Base-by-base conservation (phyloP, 2,329 filamentous ascomycete species). In the Penicillium capsulatum region DNA sequence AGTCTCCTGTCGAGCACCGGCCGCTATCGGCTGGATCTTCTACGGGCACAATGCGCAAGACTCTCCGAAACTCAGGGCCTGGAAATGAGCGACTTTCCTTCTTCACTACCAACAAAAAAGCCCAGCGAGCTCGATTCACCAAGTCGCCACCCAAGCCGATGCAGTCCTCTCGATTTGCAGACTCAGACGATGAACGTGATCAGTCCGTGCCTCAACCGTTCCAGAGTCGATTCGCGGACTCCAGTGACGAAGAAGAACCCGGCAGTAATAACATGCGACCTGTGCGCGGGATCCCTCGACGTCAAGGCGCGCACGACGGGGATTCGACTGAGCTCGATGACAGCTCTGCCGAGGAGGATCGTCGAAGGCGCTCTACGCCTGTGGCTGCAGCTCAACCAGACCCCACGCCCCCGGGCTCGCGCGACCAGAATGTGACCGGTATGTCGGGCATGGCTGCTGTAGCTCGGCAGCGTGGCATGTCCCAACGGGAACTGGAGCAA, bases 231-330 rank as follows among this genome's bases (percentile, higher is more conserved):
- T 84, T 88, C 52, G 79, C 71, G 1, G 82, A 87, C 53, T 87
- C 84, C 1, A 87, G 84, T 54, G 83, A 87, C 56, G 83, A 88
- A 39, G 82, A 85, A 13, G 70, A 71, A 10, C 65, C 61, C 17
- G 40, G 31, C 11, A 37, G 34, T 13, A 66, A 54, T 31, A 64
- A 53, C 49, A 65, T 72, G 19, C 68, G 68, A 15, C 79, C 75
- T 32, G 80, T 82, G 2, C 72, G 75, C 42, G 78, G 77, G 30
- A 84, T 79, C 42, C 81, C 72, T 10, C 74, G 70, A 34, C 77
- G 63, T n/a, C 65, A 73, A 38, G 74, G 80, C 38, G 72, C 72
- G 34, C 71, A 80, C 36, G 75, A 81, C 36, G 76, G 77, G 26
- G 80, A 82, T 42, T 80, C 80, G 1, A 76, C 79, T 13, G 77